Base-by-base conservation (phyloP, 78 protist genomes). In the Isochrysis galbana region DNA sequence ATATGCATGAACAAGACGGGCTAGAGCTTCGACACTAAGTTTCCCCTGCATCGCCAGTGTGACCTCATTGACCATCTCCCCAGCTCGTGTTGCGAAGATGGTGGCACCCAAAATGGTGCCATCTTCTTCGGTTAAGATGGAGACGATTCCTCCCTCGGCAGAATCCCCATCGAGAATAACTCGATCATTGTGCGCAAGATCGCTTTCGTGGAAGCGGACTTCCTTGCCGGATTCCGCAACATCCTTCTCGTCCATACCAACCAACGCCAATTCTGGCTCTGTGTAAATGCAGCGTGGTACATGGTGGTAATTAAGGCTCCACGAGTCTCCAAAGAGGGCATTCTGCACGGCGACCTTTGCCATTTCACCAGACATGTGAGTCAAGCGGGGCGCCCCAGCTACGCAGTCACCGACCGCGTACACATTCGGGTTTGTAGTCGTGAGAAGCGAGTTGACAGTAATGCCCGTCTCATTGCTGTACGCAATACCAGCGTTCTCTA, bases 201-300 rank as follows among this genome's bases (percentile, higher is more conserved):
- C 0, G 25, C 38, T 0, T 39, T 32, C 22, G 90, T 42, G 93
- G 51, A 41, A 26, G 39, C 67, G 47, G 69, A 29, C 70, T 46
- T 0, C 90, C 25, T 89, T 25, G 29, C 86, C 92, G 5, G 34
- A 25, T 29, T 5, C 48, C 36, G 1, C 55, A 10, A 23, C 55
- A 4, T 46, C 77, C n/a, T 32, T 0, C 14, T 36, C 38, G 72
- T 34, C 44, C 36, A 51, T 26, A 32, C 72, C 55, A 84, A 38
- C 29, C 14, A 42, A 4, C 32, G 80, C 95, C 11, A 95, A 84
- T 26, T 95, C 96, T 0, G 97, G 97, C 42, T 46, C 34, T 21
- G 97, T 95, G 93, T 94, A 95, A 42, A 91, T 92, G 70, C 90
- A 44, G 95, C 97, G 93, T 11, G 96, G 96, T 29, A 94, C 88